Evolutionary conservation across 176 grass and related monocot species (phyloP).

Genomic region (Avena insularis): DNA sequence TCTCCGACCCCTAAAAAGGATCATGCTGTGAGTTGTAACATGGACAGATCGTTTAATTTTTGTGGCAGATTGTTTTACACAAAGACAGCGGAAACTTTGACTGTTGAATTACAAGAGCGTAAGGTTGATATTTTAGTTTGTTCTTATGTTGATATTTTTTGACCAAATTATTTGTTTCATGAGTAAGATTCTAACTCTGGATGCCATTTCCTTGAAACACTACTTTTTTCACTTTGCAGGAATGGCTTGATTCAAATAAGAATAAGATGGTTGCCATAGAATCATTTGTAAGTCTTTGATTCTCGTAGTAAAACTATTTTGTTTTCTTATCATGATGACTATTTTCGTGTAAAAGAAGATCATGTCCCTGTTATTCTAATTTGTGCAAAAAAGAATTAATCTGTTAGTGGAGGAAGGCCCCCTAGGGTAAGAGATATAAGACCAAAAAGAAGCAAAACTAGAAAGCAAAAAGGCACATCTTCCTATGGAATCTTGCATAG

Average conservation of each 20-base stretch:
- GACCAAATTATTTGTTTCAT: conserved; percentile 19
- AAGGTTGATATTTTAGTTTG: conserved; percentile 59
- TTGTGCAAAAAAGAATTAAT: not conserved
- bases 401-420: not conserved
- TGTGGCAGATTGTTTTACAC: conserved; percentile 64
- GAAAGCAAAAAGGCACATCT: not conserved
- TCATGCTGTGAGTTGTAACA: conserved; percentile 11
- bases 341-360: not conserved
- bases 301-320: conserved; percentile 6
- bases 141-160: conserved; percentile 33
- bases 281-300: conserved; percentile 53
- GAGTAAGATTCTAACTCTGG: not conserved
- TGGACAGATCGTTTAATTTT: conserved; percentile 26
- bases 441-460: not conserved
- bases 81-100: conserved; percentile 59
- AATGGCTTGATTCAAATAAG: conserved; percentile 52
- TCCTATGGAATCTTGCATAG: not conserved
- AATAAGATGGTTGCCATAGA: conserved; percentile 37
- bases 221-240: conserved; percentile 41
- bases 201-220: not conserved
- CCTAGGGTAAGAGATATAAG: conserved; percentile 6
- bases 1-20: not conserved
- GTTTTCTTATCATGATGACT: conserved; percentile 15
- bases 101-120: conserved; percentile 58
- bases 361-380: conserved; percentile 11